These are phyloP conservation scores for barley (Hordeum vulgare) DNA, from an alignment of 176 grass and related monocot species.

Conservation along the genomic window MorexV3_pseudomolecules_assembly NC_058521.1:51536620-51537119, in stretches of 20 bases:
- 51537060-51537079: neutral
- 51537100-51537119: slow-evolving; percentile 11
- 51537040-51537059: neutral
- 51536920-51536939: neutral
- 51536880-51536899: neutral
- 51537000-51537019: neutral
- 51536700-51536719: neutral
- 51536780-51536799: neutral
- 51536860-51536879: neutral
- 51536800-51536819: neutral
- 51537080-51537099: neutral
- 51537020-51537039: neutral
- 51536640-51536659: neutral
- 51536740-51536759: neutral
- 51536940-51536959: neutral
- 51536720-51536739: neutral
- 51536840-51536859: neutral
- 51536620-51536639: neutral
- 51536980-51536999: neutral
- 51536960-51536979: neutral
- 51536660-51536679: neutral
- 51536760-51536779: neutral
- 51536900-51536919: neutral
- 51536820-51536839: neutral
- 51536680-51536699: neutral